Base-by-base conservation (phyloP, 2,329 filamentous ascomycete species). In the Colletotrichum cereale region DNA sequence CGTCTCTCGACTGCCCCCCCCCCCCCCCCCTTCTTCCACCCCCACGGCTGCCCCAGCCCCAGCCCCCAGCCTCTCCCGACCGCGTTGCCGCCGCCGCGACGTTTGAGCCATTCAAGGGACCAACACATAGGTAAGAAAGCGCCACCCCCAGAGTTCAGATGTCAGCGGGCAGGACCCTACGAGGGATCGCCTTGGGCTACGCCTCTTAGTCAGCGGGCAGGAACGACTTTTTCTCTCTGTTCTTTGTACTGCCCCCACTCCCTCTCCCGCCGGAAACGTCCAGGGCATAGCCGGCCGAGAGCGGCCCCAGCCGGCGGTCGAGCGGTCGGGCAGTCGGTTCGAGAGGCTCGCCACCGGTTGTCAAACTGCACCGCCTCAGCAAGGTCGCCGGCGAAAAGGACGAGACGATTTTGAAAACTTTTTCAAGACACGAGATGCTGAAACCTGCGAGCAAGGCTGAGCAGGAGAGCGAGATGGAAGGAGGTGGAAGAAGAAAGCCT, bases 51-150 rank as follows among this genome's bases (percentile, higher is more conserved):
- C n/a, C 26, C 65, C 69, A 71, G 52, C 56, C 34, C 36, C 65
- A n/a, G n/a, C n/a, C n/a, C 26, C 65, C 69, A 71, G 52, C 56
- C 34, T 42, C 65, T 55, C 11, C 57, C 42, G 34, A 40, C 53
- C 34, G 53, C n/a, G 44, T 26, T 40, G 31, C 34, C n/a, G 60
- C 1, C 21, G 21, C 11, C 3, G 24, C 42, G 26, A 52, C 29
- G 57, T 31, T 48, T 44, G 31, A n/a, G 24, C 7, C 26, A 48
- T 11, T 29, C 40, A 29, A 7, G 57, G 57, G 42, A 31, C 57
- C 57, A 26, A 29, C 48, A 14, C 40, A 24, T n/a, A 12, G 44
- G 44, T n/a, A 38, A n/a, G 36, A 50, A 16, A 16, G 24, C 42
- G 57, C 57, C 40, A 26, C 42, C 29, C 26, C 50, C 18, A 55